phyloP scores from a whole-genome alignment of 441 rosid species.

The Corymbia calophylla region DNA sequence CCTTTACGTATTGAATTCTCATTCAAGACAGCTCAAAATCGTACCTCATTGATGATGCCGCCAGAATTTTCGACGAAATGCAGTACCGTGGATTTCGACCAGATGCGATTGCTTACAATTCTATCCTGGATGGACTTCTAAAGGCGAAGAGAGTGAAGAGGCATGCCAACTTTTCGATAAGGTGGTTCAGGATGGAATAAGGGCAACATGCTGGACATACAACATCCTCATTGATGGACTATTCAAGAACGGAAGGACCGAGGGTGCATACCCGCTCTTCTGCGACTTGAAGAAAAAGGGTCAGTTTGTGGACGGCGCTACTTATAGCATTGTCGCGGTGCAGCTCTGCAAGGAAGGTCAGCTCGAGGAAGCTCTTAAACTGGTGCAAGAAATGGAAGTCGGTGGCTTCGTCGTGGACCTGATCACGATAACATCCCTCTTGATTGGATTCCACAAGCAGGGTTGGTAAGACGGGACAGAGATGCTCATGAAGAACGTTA shows the following conservation, averaged over 20 bases:
- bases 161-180: constrained; percentile 81
- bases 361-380: constrained; percentile 52
- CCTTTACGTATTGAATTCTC: constrained; percentile 53
- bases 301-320: constrained; percentile 67
- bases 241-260: constrained; percentile 68
- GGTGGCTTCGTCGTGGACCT: constrained; percentile 72
- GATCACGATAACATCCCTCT: constrained; percentile 70
- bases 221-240: constrained; percentile 82
- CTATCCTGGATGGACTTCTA: constrained; percentile 65
- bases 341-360: constrained; percentile 74
- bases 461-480: constrained; percentile 81
- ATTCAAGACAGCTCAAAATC: constrained; percentile 74
- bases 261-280: constrained; percentile 72
- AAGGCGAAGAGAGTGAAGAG: constrained; percentile 73
- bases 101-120: constrained; percentile 53
- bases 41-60: constrained; percentile 55
- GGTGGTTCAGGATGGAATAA: constrained; percentile 78
- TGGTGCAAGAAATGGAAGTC: constrained; percentile 81
- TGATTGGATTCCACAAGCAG: constrained; percentile 66
- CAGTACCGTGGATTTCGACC: constrained; percentile 61
- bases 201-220: constrained; percentile 81
- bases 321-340: constrained; percentile 69
- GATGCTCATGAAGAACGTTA: constrained; percentile 59
- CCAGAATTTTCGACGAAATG: constrained; percentile 59
- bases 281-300: constrained; percentile 90